phyloP scores from a whole-genome alignment of 2,329 filamentous ascomycete species.

The Colletotrichum lupini region DNA sequence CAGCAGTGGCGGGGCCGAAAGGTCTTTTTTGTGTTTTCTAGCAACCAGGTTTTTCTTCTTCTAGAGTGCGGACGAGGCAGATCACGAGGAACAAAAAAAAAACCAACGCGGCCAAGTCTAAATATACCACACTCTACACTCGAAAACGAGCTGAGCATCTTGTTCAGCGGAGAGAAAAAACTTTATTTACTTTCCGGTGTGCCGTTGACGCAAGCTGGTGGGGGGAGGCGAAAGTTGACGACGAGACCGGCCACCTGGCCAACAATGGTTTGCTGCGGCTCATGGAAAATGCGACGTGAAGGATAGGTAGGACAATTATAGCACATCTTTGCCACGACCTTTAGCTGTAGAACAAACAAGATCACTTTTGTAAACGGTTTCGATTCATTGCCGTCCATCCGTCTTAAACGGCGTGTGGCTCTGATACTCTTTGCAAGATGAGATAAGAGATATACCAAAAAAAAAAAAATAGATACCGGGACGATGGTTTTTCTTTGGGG shows the following conservation, averaged over 20 bases:
- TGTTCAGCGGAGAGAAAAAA: neutral
- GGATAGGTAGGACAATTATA: no score
- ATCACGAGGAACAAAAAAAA: conserved; percentile 19
- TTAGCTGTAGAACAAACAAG: neutral
- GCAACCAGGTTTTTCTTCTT: neutral
- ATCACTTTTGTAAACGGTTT: neutral
- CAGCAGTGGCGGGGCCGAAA: neutral
- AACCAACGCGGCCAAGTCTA: neutral
- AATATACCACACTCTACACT: conserved; percentile 23
- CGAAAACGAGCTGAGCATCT: neutral
- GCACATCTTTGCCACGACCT: no score
- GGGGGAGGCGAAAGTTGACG: neutral
- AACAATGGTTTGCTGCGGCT: neutral
- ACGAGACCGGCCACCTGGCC: neutral
- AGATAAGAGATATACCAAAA: no score
- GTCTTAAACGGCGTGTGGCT: neutral
- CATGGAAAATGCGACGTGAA: neutral
- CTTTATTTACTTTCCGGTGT: neutral
- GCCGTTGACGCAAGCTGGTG: neutral
- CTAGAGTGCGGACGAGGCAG: conserved; percentile 3
- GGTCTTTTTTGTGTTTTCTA: neutral
- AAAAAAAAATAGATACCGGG: no score
- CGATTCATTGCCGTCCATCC: neutral
- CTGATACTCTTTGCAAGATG: neutral
- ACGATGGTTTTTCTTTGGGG: no score